Conservation (phyloP, 768 basidiomycete species). For the Agaricus sinodeliciosus region DNA sequence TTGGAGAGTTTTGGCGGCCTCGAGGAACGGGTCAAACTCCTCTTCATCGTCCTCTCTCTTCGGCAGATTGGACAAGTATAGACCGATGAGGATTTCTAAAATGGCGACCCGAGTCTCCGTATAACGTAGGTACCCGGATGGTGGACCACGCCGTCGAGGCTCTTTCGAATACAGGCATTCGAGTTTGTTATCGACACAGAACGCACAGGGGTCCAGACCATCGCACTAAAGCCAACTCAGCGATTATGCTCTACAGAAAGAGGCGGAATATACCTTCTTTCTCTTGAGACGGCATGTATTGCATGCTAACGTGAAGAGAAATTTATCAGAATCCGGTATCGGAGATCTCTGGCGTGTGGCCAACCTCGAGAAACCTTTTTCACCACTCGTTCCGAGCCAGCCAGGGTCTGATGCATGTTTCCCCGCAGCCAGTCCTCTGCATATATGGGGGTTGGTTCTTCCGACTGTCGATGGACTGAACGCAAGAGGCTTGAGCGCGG, state of each 20-base stretch:
- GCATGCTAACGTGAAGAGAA: slow-evolving; percentile 16
- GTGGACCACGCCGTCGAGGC: slow-evolving; percentile 22
- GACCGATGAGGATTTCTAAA: slow-evolving; percentile 22
- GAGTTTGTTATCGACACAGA: slow-evolving; percentile 21
- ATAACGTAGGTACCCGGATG: slow-evolving; percentile 23
- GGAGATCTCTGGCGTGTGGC: not conserved
- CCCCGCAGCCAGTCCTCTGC: slow-evolving; percentile 4
- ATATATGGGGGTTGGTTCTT: slow-evolving; percentile 11
- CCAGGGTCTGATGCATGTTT: slow-evolving; percentile 12
- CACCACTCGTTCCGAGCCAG: slow-evolving; percentile 7
- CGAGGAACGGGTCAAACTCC: slow-evolving; percentile 12
- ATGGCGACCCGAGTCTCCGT: slow-evolving; percentile 22
- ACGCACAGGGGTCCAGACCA: slow-evolving; percentile 23
- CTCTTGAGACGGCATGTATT: slow-evolving; percentile 26
- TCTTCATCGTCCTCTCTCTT: slow-evolving; percentile 5
- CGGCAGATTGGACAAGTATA: slow-evolving; percentile 14
- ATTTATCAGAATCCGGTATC: not conserved
- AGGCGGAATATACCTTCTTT: slow-evolving; percentile 17
- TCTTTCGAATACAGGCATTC: slow-evolving; percentile 25
- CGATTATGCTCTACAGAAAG: not conserved
- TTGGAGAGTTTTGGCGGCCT: slow-evolving; percentile 11
- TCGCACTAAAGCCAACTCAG: slow-evolving; percentile 18
- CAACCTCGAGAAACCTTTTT: slow-evolving; percentile 12
- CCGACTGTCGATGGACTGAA: slow-evolving; percentile 2
- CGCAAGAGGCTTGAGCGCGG: slow-evolving; percentile 1